These are phyloP conservation scores for Fusarium decemcellulare DNA, from an alignment of 2,329 filamentous ascomycete species.

Conservation along the genomic window DNA sequence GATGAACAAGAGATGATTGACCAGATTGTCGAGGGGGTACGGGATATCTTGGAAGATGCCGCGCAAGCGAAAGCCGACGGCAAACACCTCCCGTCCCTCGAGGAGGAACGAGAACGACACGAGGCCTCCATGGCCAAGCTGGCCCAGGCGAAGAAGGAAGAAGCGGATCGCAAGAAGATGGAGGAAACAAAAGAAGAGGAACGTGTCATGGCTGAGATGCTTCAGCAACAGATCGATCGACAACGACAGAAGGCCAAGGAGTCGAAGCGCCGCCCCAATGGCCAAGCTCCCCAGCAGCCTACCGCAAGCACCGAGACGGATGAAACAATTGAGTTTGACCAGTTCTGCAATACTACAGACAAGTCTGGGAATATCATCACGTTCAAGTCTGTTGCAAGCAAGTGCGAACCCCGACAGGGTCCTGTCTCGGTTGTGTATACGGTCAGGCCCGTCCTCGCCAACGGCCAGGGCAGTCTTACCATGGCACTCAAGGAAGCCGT, in stretches of 20 bases:
- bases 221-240: constrained; percentile 79
- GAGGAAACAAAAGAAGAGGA: constrained; percentile 78
- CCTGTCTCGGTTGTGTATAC: constrained; percentile 78
- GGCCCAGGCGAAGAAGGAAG: constrained; percentile 69
- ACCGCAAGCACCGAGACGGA: constrained; percentile 48
- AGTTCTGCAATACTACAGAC: constrained; percentile 74
- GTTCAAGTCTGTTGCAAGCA: constrained; percentile 81
- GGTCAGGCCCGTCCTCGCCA: constrained; percentile 76
- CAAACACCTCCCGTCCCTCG: constrained; percentile 84
- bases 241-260: constrained; percentile 76
- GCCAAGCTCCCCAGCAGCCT: constrained; percentile 44
- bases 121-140: constrained; percentile 78
- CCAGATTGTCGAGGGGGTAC: constrained; percentile 77
- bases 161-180: constrained; percentile 66
- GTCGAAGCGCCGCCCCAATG: constrained; percentile 68
- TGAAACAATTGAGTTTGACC: constrained; percentile 73
- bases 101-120: constrained; percentile 89
- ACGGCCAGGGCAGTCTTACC: constrained; percentile 70
- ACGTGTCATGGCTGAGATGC: constrained; percentile 76
- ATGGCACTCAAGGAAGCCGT: constrained; percentile 81
- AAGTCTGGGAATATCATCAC: constrained; percentile 72
- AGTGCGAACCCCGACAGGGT: constrained; percentile 75
- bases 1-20: constrained; percentile 73
- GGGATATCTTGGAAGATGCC: constrained; percentile 88
- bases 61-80: constrained; percentile 82